Base-by-base conservation (phyloP, 208 protist species). In the Novymonas esmeraldas region DNA sequence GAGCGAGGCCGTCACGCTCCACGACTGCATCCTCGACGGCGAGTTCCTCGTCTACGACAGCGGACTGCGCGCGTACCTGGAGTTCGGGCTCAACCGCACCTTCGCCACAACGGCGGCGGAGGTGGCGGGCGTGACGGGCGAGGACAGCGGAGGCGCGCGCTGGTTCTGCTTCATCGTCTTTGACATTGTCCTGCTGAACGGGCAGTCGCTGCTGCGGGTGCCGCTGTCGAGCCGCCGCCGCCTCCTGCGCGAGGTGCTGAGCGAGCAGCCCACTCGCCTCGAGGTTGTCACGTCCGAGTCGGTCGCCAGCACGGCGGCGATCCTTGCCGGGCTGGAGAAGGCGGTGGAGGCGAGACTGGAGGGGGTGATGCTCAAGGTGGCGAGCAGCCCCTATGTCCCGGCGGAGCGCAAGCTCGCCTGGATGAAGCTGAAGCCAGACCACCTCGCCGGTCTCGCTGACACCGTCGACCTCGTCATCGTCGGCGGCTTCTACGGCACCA, bases 391-490 rank as follows among this genome's bases (percentile, higher is more conserved):
- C 5, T 92, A 90, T 67, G 41, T 74, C 1, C 67, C 82, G 16
- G 82, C 50, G 14, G 79, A 88, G 76, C 72, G 85, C 14, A 77
- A 81, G 26, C 22, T 50, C 10, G 57, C 82, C 5, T 92, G 89
- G 84, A 60, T 89, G 48, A 94, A 94, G 67, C 55, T 85, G n/a
- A 94, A 92, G 64, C 67, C 72, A 7, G 81, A 85, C 54, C 76
- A 89, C 70, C 67, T 89, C 18, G 46, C 68, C 28, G 77, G 73
- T 18, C 33, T 56, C 26, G 29, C 29, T 6, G 9, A 16, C 28
- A 22, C 50, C 3, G 14, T 56, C 28, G 31, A 38, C n/a, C 14
- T 41, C 16, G 33, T 57, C 16, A 29, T 38, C 31, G 33, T 38
- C 4, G 51, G 31, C 51, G 0, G 5, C 34, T 90, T 79, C 60